Evolutionary conservation across 305 asterid genomes (phyloP), one percentile per base, ranked within the genome.

Genomic region (Fraxinus xanthoxyloides): DNA sequence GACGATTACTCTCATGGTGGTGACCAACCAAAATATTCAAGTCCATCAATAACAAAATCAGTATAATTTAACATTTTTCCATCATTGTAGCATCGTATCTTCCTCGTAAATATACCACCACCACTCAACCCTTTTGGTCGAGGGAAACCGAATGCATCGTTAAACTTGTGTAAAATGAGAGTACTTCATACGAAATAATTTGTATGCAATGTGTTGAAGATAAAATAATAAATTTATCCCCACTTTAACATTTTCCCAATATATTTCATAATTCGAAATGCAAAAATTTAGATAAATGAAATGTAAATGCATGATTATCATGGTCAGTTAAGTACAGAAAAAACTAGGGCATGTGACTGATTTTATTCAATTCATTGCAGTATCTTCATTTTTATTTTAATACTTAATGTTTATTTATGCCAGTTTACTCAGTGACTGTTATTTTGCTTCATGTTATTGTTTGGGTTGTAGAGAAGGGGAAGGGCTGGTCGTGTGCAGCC

Each of bases 401-500:
- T 61, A 34, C 46, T 72, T 32, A 34, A 34, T 34, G 21, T 13
- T 13, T 78, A 65, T 19, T 36, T 69, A 32, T 81, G 40, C 74
- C 77, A 46, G 75, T 65, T 86, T 78, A 76, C 48, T 19, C 80
- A 81, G 67, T 43, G 32, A 77, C 26, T 72, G 51, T 56, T 80
- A 19, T 32, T 72, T 83, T 79, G 51, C 77, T 76, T 72, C 80
- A 76, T 84, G 79, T 75, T 32, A 23, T 31, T 85, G 70, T 83
- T 83, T 88, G 81, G 80, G 63, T 81, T 88, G 85, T 97, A 96
- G 99, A 93, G 99, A 89, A 90, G 94, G 89, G 99, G 99, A 72
- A 91, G 99, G 86, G 97, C 99, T 79, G 99, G 99, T 24, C 97
- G 99, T 72, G 99, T 96, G 88, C 98, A 91, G 86, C 93, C 99